A percentile compares a stretch with the other conserved stretches of the same genome.
Evolutionary conservation across 2,329 filamentous ascomycete genomes (phyloP).

Genomic region (Colletotrichum higginsianum): DNA sequence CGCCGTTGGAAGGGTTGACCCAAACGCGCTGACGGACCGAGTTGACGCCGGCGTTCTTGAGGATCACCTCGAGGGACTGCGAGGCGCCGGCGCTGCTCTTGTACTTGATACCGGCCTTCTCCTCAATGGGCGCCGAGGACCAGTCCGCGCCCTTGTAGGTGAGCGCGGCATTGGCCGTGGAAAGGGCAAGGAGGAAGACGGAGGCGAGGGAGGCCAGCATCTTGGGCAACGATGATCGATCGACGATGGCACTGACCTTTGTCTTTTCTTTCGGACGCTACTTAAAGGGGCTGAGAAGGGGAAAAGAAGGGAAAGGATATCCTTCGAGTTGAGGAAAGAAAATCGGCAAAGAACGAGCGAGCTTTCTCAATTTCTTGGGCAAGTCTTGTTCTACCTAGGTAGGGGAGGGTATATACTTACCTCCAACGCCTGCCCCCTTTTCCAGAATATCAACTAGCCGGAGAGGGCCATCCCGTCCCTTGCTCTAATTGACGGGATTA

Average conservation of each 20-base stretch:
- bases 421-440: neutral
- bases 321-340: neutral
- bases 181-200: slow-evolving; percentile 36
- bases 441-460: slow-evolving; percentile 5
- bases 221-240: slow-evolving; percentile 17
- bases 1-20: slow-evolving; percentile 76
- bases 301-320: neutral
- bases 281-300: neutral
- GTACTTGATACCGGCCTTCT: slow-evolving; percentile 73
- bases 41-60: slow-evolving; percentile 75
- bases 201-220: slow-evolving; percentile 40
- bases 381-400: neutral
- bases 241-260: neutral
- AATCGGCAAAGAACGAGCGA: neutral
- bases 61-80: slow-evolving; percentile 73
- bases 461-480: slow-evolving; percentile 15
- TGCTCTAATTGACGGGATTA: slow-evolving; percentile 38
- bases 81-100: slow-evolving; percentile 67
- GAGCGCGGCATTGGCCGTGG: slow-evolving; percentile 60
- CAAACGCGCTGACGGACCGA: slow-evolving; percentile 80
- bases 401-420: slow-evolving; percentile 5
- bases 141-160: slow-evolving; percentile 79
- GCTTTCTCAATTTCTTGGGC: neutral
- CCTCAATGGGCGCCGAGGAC: slow-evolving; percentile 76
- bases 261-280: neutral